Evolutionary conservation across 2,329 filamentous ascomycete genomes (phyloP), one percentile per base, ranked within the genome.

Genomic region (Exophiala spinifera): DNA sequence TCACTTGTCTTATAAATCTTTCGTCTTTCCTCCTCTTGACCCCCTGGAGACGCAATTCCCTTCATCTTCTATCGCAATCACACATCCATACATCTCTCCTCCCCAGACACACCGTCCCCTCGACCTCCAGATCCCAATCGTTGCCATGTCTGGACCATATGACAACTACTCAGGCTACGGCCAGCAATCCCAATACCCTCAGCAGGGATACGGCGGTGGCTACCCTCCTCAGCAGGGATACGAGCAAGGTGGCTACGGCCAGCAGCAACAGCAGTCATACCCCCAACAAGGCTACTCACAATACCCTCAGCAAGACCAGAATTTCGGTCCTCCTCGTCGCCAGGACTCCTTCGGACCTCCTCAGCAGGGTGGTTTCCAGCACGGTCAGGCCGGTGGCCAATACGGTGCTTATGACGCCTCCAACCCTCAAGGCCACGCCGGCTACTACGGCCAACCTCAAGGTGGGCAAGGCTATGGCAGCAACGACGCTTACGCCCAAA

Each of bases 91-190:
- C 10, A 31, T 31, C 28, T 31, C 28, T 10, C 11, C 28, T 10
- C 7, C 8, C 28, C 28, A 31, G 28, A 10, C 28, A 31, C 28
- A 31, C 11, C 28, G 10, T 11, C 6, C 8, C 6, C 11, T 31
- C 28, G 3, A 31, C 10, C 28, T 11, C 10, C 28, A 31, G 28
- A 11, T 31, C 28, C 28, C 28, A 31, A 31, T 31, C 15, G n/a
- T 39, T 21, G 46, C 39, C 53, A 81, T 81, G 79, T 79, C 77
- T 14, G 76, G 76, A 55, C 76, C 76, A 34, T 80, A 80, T 71
- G 72, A 77, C 59, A 70, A 74, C 39, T 66, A 72, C 48, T 56
- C 56, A 51, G 56, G 46, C 33, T 67, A 69, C 42, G 54, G 55
- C 31, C 67, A 70, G 51, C 65, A 67, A 42, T 55, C 63, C 1